These are phyloP conservation scores for Gracilaria domingensis DNA, from an alignment of 23 red algal species.

Conservation along the genomic window DNA sequence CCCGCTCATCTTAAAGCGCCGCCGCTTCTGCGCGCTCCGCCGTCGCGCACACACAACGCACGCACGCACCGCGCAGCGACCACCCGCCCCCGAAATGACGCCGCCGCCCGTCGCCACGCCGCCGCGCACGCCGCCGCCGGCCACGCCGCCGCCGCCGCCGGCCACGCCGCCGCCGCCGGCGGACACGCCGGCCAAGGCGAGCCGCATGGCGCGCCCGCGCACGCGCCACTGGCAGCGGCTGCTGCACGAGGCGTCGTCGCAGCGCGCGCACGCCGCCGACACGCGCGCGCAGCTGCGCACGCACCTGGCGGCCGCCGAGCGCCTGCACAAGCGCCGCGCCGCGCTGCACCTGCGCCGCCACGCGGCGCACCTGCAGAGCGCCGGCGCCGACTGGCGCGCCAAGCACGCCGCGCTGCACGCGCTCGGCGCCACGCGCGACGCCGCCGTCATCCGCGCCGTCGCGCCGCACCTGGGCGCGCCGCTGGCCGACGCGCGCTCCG, in stretches of 20 bases:
- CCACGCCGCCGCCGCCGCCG: conserved; percentile 11
- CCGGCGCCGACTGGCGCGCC: neutral
- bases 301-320: conserved; percentile 51
- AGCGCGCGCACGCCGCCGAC: neutral
- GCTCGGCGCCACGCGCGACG: neutral
- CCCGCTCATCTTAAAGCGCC: too few species aligned
- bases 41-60: too few species aligned
- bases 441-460: neutral
- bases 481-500: neutral
- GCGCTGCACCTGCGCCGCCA: neutral
- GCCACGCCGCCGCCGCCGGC: neutral
- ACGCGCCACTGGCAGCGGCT: conserved; percentile 51
- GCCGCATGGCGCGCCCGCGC: conserved; percentile 15
- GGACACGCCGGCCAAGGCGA: conserved; percentile 50
- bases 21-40: too few species aligned
- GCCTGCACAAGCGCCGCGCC: conserved; percentile 3
- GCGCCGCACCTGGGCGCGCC: neutral
- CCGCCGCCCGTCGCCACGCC: neutral
- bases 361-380: neutral
- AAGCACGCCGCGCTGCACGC: conserved; percentile 12
- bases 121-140: neutral
- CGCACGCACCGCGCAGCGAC: too few species aligned
- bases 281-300: conserved; percentile 30
- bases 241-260: conserved; percentile 18
- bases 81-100: neutral